Conservation (phyloP, 257 asterid species). For the Solanum medicagineum region DNA sequence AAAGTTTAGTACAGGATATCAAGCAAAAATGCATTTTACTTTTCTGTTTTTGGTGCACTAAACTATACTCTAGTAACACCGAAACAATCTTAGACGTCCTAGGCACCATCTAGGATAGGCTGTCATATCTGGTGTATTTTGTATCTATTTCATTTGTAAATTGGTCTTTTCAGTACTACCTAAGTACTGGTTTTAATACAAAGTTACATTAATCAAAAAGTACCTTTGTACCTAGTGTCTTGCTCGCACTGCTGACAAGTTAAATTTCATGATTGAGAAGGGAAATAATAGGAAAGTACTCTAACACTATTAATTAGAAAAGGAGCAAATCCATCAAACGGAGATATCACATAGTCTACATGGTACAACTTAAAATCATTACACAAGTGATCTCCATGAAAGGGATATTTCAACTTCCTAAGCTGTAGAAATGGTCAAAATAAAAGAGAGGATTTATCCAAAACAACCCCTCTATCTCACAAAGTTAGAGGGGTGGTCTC, state of each 20-base stretch:
- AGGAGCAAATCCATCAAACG: background rate
- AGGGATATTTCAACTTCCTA: background rate
- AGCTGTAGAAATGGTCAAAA: background rate
- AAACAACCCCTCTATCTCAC: background rate
- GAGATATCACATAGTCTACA: background rate
- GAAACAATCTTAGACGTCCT: too few species aligned
- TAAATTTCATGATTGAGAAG: background rate
- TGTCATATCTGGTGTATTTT: too few species aligned
- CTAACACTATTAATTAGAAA: background rate
- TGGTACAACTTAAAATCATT: background rate
- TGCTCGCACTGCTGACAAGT: background rate
- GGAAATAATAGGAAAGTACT: background rate
- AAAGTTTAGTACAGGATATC: too few species aligned
- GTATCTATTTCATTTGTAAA: too few species aligned
- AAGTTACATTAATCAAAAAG: background rate
- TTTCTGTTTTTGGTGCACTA: too few species aligned
- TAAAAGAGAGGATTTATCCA: background rate
- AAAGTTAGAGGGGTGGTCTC: background rate
- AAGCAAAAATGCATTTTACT: too few species aligned
- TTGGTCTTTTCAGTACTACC: too few species aligned
- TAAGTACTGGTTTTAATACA: too few species aligned
- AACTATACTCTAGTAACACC: too few species aligned
- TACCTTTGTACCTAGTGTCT: background rate
- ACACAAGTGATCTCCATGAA: background rate
- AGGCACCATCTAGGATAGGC: too few species aligned